Evolutionary conservation across 768 basidiomycete species (phyloP).

Genomic region (Wakefieldia striispora): DNA sequence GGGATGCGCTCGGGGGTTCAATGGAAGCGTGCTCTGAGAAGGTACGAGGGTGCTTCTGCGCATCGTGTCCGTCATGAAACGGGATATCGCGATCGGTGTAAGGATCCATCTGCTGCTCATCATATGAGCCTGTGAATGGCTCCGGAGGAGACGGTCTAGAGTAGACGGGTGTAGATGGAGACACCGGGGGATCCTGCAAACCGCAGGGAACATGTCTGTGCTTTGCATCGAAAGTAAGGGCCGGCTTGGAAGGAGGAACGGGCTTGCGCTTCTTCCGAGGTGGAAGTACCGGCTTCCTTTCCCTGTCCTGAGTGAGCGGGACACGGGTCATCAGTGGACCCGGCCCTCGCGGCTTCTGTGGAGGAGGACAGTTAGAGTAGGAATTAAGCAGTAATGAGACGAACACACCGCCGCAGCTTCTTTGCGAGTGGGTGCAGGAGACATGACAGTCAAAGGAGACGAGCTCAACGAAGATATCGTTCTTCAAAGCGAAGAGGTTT

Average conservation of each 20-base stretch:
- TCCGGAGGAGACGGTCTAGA: constrained; percentile 12
- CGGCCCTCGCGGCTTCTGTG: constrained; percentile 22
- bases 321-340: constrained; percentile 19
- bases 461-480: constrained; percentile 6
- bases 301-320: constrained; percentile 25
- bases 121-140: constrained; percentile 7
- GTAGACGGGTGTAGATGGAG: constrained; percentile 5
- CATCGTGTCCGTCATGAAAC: constrained; percentile 10
- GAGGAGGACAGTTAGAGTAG: constrained; percentile 7
- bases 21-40: constrained; percentile 3
- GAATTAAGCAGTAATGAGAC: constrained; percentile 11
- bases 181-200: constrained; percentile 13
- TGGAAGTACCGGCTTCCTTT: constrained; percentile 17
- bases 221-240: constrained; percentile 19
- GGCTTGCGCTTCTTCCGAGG: constrained; percentile 26
- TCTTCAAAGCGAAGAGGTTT: constrained; percentile 9
- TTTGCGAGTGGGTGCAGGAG: constrained; percentile 12
- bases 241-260: constrained; percentile 16
- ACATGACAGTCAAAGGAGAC: constrained; percentile 11
- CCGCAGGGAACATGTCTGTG: constrained; percentile 22
- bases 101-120: constrained; percentile 9
- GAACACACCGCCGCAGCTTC: constrained; percentile 21
- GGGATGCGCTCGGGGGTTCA: constrained; percentile 7
- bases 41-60: constrained; percentile 18
- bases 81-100: constrained; percentile 8